Evolutionary conservation across 2,329 filamentous ascomycete genomes (phyloP).

Genomic region (Calonectria naviculata): DNA sequence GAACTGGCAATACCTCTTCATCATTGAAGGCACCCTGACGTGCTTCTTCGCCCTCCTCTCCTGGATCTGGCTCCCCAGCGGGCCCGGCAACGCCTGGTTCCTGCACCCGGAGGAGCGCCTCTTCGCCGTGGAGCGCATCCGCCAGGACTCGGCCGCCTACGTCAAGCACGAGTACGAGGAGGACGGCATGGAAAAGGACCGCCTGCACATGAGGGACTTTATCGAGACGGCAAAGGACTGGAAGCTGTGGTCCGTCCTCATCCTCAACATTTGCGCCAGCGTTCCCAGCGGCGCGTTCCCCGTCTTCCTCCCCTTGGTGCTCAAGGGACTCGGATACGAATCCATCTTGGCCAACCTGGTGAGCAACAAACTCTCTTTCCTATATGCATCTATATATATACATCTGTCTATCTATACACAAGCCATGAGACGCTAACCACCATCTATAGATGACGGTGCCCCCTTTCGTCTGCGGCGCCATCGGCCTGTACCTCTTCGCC

Average conservation of each 20-base stretch:
- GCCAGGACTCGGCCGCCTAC: slow-evolving; percentile 36
- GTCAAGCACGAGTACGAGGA: slow-evolving; percentile 40
- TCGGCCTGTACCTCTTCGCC: slow-evolving; percentile 41
- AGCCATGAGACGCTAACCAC: background rate
- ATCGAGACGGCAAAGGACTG: slow-evolving; percentile 41
- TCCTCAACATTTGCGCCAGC: slow-evolving; percentile 41
- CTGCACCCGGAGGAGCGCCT: slow-evolving; percentile 32
- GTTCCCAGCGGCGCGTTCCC: slow-evolving; percentile 41
- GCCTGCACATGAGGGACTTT: slow-evolving; percentile 35
- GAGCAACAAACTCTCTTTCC: background rate
- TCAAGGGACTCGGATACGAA: slow-evolving; percentile 41
- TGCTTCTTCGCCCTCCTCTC: slow-evolving; percentile 40
- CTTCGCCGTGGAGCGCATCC: slow-evolving; percentile 36
- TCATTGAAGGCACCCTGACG: slow-evolving; percentile 69
- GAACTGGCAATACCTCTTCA: slow-evolving; percentile 76
- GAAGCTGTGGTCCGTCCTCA: slow-evolving; percentile 40
- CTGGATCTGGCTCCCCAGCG: slow-evolving; percentile 39
- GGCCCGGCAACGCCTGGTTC: slow-evolving; percentile 41
- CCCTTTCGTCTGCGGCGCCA: slow-evolving; percentile 40
- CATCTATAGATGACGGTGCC: slow-evolving; percentile 39
- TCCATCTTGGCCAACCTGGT: slow-evolving; percentile 41
- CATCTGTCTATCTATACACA: background rate
- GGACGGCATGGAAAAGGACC: slow-evolving; percentile 38
- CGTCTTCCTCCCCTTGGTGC: slow-evolving; percentile 40
- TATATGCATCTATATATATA: too few relatives aligned